phyloP scores from a whole-genome alignment of 225 moss, liverwort and hornwort genomes.

The Neckera pumila region DNA sequence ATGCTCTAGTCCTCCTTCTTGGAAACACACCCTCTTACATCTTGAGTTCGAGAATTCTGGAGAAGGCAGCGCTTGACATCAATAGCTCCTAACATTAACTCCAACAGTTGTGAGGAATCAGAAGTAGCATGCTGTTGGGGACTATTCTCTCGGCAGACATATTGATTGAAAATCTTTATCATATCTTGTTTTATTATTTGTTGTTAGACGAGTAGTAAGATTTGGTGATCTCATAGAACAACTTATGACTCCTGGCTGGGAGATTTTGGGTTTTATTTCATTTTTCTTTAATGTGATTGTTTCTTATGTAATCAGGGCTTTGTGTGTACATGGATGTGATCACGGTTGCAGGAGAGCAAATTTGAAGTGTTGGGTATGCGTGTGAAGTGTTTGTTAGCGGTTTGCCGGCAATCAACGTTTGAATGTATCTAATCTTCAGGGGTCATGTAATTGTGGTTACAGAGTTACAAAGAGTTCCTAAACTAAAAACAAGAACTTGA shows the following conservation, averaged over 20 bases:
- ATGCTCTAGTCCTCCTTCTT: neutral
- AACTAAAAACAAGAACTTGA: neutral
- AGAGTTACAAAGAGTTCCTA: neutral
- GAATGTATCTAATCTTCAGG: neutral
- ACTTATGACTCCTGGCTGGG: too few relatives aligned
- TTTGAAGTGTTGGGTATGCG: conserved; percentile 52
- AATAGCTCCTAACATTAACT: neutral
- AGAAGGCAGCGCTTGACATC: neutral
- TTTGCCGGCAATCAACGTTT: conserved; percentile 39
- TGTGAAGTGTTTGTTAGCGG: conserved; percentile 62
- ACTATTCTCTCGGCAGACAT: neutral
- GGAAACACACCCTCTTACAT: neutral
- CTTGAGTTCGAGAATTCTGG: neutral
- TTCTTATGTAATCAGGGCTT: neutral
- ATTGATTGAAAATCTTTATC: neutral
- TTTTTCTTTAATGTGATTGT: neutral
- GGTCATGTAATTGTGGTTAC: neutral
- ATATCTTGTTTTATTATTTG: neutral
- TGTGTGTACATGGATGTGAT: neutral
- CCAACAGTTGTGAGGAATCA: neutral
- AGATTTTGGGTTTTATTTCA: neutral
- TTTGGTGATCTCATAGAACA: neutral
- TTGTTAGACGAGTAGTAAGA: neutral
- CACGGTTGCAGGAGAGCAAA: conserved; percentile 53
- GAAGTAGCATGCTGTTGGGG: neutral